phyloP scores from a whole-genome alignment of 1,284 basidiomycete genomes.

The Phlebopus sp. region DNA sequence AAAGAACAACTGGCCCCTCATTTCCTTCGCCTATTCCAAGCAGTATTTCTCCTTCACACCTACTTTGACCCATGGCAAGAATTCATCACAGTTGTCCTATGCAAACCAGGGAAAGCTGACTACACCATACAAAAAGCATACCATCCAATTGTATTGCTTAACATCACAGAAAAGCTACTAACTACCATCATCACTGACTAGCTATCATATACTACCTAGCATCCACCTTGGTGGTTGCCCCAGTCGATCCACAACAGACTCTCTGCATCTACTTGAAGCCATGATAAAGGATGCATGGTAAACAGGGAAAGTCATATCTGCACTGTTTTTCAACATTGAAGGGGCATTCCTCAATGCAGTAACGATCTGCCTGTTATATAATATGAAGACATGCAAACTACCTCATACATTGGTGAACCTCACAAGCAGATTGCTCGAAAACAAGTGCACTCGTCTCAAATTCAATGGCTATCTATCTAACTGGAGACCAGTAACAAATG shows the following conservation, averaged over 20 bases:
- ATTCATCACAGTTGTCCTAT: constrained; percentile 9
- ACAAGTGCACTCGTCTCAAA: constrained; percentile 7
- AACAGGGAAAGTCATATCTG: constrained; percentile 18
- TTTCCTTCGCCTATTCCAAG: background rate
- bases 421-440: constrained; percentile 11
- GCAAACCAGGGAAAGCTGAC: constrained; percentile 8
- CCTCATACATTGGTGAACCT: constrained; percentile 15
- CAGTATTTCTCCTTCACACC: background rate
- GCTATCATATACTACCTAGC: constrained; percentile 17
- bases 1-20: background rate
- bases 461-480: constrained; percentile 20
- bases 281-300: constrained; percentile 25
- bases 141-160: constrained; percentile 8
- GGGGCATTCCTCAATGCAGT: constrained; percentile 34
- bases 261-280: constrained; percentile 21
- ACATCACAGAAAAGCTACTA: constrained; percentile 4
- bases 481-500: constrained; percentile 17
- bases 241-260: constrained; percentile 25
- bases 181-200: constrained; percentile 8
- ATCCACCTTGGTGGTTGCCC: constrained; percentile 28
- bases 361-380: constrained; percentile 25
- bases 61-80: constrained; percentile 3
- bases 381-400: constrained; percentile 25
- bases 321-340: constrained; percentile 32
- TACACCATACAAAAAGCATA: constrained; percentile 11